Evolutionary conservation across 2,329 filamentous ascomycete species (phyloP), one percentile per base, ranked within the genome.

Genomic region (Alternaria viburni): DNA sequence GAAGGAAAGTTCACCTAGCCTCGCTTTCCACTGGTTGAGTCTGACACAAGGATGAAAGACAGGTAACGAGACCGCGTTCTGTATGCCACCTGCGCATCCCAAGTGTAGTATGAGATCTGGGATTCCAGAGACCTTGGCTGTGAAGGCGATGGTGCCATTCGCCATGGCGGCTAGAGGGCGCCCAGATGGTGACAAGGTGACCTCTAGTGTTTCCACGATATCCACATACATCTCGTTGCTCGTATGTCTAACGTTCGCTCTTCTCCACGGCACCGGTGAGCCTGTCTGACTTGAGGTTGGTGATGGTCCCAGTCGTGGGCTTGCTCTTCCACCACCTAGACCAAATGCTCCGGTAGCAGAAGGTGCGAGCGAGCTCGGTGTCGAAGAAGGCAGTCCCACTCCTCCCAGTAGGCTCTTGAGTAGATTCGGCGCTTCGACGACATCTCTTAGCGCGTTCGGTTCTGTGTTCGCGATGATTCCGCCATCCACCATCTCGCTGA

Each of bases 211-310:
- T 82, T 99, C 96, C 65, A 99, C 89, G 12, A 99, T 89, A 78
- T 99, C 96, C 61, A 97, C 95, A 78, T 98, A 98, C 70, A 99
- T 86, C 80, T 99, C 96, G 80, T 98, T 99, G 59, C 92, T 97
- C 5, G 95, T 98, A 79, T 99, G 96, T 15, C 94, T 88, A 57
- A 99, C 96, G 74, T 97, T 97, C 43, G 93, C 89, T 64, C 93
- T 87, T 65, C 96, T 88, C 96, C 96, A 99, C 1, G 94, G 94
- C 44, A 98, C 88, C 3, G 88, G 61, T 77, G 85, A 69, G 75
- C 83, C 61, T 71, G 80, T 68, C 72, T 73, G 79, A 43, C 19
- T 62, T 61, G 67, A 69, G 54, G 68, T 44, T 58, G 66, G 73
- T 52, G 67, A 65, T 5, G 73, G 74, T 0, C 68, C 70, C 19